These are phyloP conservation scores for Sphagnum magellanicum DNA, from an alignment of 228 moss, liverwort and hornwort genomes.

Conservation along the genomic window DNA sequence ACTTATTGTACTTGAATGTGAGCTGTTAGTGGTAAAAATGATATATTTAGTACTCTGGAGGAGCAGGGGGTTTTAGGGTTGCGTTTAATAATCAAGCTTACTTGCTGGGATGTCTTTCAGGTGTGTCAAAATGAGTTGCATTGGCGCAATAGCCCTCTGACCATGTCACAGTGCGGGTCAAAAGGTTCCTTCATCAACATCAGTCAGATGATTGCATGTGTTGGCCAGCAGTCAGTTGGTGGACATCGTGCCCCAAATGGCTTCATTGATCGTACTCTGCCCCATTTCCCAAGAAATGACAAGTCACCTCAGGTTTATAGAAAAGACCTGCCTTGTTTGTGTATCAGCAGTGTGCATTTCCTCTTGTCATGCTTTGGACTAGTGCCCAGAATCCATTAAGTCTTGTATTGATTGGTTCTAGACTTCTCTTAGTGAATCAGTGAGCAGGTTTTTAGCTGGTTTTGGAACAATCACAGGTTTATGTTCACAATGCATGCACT, in stretches of 20 bases:
- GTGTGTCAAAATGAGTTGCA: conserved; percentile 92
- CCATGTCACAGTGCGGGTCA: conserved; percentile 97
- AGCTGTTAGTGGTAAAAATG: too few relatives aligned
- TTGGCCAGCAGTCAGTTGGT: conserved; percentile 96
- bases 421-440: too few relatives aligned
- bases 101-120: conserved; percentile 21
- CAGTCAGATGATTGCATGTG: conserved; percentile 99
- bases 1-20: not conserved
- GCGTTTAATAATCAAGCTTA: too few relatives aligned
- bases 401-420: too few relatives aligned
- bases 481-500: too few relatives aligned
- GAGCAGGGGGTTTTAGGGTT: too few relatives aligned
- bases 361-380: conserved; percentile 2
- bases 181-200: conserved; percentile 98
- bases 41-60: too few relatives aligned
- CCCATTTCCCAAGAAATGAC: conserved; percentile 93
- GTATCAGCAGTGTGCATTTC: not conserved
- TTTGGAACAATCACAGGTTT: too few relatives aligned
- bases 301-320: conserved; percentile 81
- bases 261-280: conserved; percentile 90
- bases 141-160: conserved; percentile 95
- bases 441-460: too few relatives aligned
- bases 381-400: not conserved
- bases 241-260: conserved; percentile 96
- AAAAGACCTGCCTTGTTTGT: not conserved